Conservation (phyloP, 2,329 filamentous ascomycete genomes). For the Lecanosticta acicola region DNA sequence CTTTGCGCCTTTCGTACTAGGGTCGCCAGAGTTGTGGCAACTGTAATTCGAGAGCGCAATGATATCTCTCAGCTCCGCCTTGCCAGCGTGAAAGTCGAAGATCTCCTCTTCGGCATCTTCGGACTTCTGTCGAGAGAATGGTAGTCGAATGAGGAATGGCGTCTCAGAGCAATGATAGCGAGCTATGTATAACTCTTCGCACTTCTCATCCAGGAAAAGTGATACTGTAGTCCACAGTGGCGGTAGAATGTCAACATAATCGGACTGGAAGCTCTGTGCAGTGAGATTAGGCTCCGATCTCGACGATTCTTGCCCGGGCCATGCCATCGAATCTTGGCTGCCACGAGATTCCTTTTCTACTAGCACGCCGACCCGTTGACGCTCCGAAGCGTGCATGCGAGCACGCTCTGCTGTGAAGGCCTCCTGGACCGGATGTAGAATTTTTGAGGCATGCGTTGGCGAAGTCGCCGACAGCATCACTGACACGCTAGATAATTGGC, state of each 20-base stretch:
- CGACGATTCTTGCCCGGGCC: slow-evolving; percentile 35
- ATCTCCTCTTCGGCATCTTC: slow-evolving; percentile 73
- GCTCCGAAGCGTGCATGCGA: slow-evolving; percentile 61
- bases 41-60: slow-evolving; percentile 76
- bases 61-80: slow-evolving; percentile 73
- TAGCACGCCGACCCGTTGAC: slow-evolving; percentile 55
- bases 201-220: slow-evolving; percentile 73
- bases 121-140: slow-evolving; percentile 73
- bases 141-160: slow-evolving; percentile 82
- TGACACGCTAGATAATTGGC: slow-evolving; percentile 59
- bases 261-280: slow-evolving; percentile 58
- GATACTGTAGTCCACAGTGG: slow-evolving; percentile 79
- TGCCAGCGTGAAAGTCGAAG: slow-evolving; percentile 78
- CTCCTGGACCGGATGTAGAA: slow-evolving; percentile 43
- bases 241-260: slow-evolving; percentile 83
- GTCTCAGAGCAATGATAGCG: slow-evolving; percentile 68
- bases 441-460: slow-evolving; percentile 42
- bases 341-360: slow-evolving; percentile 43
- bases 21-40: slow-evolving; percentile 67
- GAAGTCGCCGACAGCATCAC: slow-evolving; percentile 59
- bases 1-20: slow-evolving; percentile 68
- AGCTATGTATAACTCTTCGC: slow-evolving; percentile 82
- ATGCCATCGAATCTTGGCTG: slow-evolving; percentile 35
- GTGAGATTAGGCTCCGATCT: slow-evolving; percentile 12
- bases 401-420: slow-evolving; percentile 56